Conservation (phyloP, 1,139 yeast species). For the Taiozyma sp. region DNA sequence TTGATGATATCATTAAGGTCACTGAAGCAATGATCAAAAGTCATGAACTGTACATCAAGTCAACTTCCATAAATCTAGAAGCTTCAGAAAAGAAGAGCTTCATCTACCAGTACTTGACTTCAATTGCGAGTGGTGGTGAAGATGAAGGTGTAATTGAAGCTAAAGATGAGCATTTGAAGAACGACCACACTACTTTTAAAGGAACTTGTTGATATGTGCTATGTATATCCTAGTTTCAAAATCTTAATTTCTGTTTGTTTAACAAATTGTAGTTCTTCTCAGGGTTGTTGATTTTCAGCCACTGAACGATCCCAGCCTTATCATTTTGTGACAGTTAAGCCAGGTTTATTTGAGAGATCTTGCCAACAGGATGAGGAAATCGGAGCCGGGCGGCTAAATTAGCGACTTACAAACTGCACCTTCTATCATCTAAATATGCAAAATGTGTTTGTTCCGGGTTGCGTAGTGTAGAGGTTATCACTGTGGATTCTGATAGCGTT, state of each 20-base stretch:
- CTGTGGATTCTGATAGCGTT: constrained; percentile 24
- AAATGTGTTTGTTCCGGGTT: constrained; percentile 33
- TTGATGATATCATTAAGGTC: constrained; percentile 58
- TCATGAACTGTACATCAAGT: constrained; percentile 30
- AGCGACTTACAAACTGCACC: neutral
- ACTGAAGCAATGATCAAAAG: constrained; percentile 50
- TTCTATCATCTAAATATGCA: constrained; percentile 35
- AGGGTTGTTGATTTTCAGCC: no score
- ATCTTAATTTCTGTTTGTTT: neutral
- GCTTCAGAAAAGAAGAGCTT: constrained; percentile 23
- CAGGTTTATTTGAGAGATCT: no score
- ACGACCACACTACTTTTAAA: constrained; percentile 42
- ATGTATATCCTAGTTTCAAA: neutral
- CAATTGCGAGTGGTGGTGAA: constrained; percentile 36
- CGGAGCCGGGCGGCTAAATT: no score
- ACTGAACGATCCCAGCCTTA: no score
- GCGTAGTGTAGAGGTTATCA: constrained; percentile 29
- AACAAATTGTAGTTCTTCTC: no score
- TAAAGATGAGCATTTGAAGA: constrained; percentile 28
- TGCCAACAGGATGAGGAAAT: no score
- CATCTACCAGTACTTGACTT: constrained; percentile 32
- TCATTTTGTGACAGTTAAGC: no score
- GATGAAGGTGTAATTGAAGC: constrained; percentile 12
- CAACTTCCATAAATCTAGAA: constrained; percentile 15
- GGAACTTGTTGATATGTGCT: constrained; percentile 41